Evolutionary conservation across 495 filamentous ascomycete genomes (phyloP).

Genomic region (Trichoderma reesei): DNA sequence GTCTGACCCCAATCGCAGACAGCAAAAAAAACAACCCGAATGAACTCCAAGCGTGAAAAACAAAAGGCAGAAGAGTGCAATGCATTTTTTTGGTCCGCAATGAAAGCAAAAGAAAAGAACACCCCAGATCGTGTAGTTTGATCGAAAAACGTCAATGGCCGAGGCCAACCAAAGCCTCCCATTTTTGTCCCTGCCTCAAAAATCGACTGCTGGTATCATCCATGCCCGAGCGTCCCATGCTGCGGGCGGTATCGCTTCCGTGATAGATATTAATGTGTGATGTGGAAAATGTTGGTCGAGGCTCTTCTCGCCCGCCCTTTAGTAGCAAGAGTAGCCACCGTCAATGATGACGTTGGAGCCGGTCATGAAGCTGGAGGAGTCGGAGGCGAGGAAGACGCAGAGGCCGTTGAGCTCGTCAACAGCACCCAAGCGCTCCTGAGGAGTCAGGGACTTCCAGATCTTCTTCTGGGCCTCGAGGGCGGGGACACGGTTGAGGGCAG

Average conservation of each 20-base stretch:
- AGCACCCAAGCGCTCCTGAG: conserved; percentile 59
- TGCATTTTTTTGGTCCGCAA: background rate
- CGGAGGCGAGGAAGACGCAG: conserved; percentile 67
- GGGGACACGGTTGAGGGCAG: conserved; percentile 61
- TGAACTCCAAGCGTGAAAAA: background rate
- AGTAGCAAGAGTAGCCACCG: conserved; percentile 46
- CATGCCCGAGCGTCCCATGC: background rate
- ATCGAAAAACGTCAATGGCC: background rate
- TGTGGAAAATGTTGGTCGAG: background rate
- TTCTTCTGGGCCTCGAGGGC: conserved; percentile 66
- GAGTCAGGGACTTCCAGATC: conserved; percentile 68
- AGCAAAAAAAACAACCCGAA: background rate
- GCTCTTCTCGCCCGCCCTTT: conserved; percentile 13
- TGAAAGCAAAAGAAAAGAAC: background rate
- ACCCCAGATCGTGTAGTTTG: too few relatives aligned
- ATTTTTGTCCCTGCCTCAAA: background rate
- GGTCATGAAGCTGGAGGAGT: conserved; percentile 67
- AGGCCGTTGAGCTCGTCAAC: conserved; percentile 72
- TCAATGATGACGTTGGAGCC: conserved; percentile 69
- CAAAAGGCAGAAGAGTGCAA: background rate
- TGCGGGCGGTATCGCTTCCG: background rate
- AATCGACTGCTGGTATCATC: background rate
- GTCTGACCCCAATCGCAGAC: conserved; percentile 5
- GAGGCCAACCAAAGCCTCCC: background rate
- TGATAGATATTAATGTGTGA: conserved; percentile 1